These are phyloP conservation scores for Trichomonas tenax DNA, from an alignment of 208 protist genomes.

Conservation along the genomic window DNA sequence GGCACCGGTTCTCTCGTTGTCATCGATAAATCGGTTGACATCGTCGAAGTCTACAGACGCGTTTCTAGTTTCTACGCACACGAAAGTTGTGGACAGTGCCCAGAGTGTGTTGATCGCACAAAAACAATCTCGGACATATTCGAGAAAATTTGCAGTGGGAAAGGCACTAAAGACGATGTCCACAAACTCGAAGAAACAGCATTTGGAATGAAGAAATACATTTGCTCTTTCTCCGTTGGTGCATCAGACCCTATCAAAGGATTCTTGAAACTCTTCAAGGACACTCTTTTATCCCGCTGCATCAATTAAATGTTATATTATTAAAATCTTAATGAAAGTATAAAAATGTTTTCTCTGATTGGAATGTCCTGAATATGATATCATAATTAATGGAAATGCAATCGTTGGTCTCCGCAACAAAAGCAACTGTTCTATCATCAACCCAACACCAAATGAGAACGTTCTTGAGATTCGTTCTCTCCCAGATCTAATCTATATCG, in stretches of 20 bases:
- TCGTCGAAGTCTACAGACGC: constrained; percentile 56
- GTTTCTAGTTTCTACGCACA: constrained; percentile 77
- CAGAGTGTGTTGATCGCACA: constrained; percentile 83
- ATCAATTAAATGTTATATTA: background rate
- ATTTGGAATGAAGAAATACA: background rate
- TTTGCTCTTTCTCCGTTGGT: background rate
- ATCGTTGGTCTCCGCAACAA: too few relatives aligned
- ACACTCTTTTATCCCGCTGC: background rate
- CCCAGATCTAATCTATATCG: too few relatives aligned
- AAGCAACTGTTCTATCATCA: too few relatives aligned
- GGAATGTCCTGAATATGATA: too few relatives aligned
- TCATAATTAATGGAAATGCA: too few relatives aligned
- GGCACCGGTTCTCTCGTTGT: constrained; percentile 93
- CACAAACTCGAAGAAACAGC: constrained; percentile 61
- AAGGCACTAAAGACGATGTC: constrained; percentile 85
- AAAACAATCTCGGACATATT: constrained; percentile 87
- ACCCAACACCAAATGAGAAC: too few relatives aligned
- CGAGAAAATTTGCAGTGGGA: constrained; percentile 77
- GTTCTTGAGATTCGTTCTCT: too few relatives aligned
- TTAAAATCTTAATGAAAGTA: too few relatives aligned
- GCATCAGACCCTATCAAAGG: background rate
- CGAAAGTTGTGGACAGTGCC: constrained; percentile 90
- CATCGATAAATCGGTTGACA: constrained; percentile 76
- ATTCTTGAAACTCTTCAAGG: background rate
- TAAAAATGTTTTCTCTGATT: too few relatives aligned